Conservation (phyloP, 2,329 filamentous ascomycete genomes). For the Pseudopithomyces maydicus region DNA sequence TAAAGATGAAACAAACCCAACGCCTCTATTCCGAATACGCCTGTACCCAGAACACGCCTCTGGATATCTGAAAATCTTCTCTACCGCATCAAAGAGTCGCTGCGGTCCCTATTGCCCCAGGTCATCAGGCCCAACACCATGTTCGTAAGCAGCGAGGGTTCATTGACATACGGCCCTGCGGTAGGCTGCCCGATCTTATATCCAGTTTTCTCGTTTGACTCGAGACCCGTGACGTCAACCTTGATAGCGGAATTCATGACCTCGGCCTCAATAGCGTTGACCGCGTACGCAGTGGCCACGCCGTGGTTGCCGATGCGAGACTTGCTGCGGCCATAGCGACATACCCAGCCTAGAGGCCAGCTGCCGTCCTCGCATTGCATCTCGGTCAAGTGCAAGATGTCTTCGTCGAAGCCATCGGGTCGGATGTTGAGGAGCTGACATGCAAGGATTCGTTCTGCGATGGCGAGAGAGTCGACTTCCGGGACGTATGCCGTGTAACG, state of each 20-base stretch:
- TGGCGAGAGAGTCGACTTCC: slow-evolving; percentile 24
- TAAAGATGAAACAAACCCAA: no score
- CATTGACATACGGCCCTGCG: no score
- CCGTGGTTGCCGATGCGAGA: slow-evolving; percentile 25
- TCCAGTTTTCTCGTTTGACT: background rate
- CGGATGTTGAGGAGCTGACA: slow-evolving; percentile 29
- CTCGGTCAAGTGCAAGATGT: slow-evolving; percentile 22
- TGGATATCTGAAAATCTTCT: no score
- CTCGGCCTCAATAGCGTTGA: slow-evolving; percentile 22
- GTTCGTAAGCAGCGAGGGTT: no score
- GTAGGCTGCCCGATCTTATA: no score
- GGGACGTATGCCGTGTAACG: background rate
- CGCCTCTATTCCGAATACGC: no score
- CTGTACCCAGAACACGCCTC: no score
- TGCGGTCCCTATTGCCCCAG: no score
- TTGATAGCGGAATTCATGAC: background rate
- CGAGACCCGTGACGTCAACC: background rate
- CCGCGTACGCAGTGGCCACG: slow-evolving; percentile 27
- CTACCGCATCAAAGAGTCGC: no score
- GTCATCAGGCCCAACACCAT: no score
- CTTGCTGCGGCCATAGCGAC: slow-evolving; percentile 17
- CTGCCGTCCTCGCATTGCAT: slow-evolving; percentile 42
- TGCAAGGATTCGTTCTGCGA: slow-evolving; percentile 34
- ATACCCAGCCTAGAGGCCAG: slow-evolving; percentile 39
- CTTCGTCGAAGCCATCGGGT: slow-evolving; percentile 10